Base-by-base conservation (phyloP, 1,284 basidiomycete species). In the Leccinum pachyderme region DNA sequence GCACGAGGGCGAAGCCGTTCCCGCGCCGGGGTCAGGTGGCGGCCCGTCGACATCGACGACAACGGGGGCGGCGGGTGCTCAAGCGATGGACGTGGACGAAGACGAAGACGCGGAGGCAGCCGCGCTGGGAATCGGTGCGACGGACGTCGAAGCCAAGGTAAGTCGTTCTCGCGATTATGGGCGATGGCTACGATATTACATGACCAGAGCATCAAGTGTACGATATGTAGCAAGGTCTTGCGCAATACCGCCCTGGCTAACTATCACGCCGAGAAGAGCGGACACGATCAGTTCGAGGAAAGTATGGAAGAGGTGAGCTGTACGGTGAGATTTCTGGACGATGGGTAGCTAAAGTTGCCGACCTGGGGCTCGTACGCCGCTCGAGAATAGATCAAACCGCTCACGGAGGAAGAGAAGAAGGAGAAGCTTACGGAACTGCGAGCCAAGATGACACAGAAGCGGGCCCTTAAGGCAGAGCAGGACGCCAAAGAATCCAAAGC, bases 321-420 rank as follows among this genome's bases (percentile, higher is more conserved):
- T 44, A 12, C 37, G 12, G 37, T 39, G 18, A 39, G 18, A n/a
- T 18, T 11, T 15, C n/a, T 35, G 7, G 3, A 11, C 4, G 3
- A 18, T 18, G 18, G 7, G 7, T 5, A 31, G 11, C 18, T 39
- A 2, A 39, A 22, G 37, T 22, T n/a, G 7, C 33, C 8, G 9
- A 18, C 18, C 18, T 39, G 37, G 18, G 37, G 37, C n/a, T 43
- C 22, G 12, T 24, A 13, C 6, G 22, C 39, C 18, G 6, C 35
- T 37, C 22, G 22, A 12, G 24, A 12, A 32, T 12, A 91, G 88
- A 84, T 95, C 70, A 93, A 90, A 69, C 95, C 96, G 0, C 74
- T 98, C 51, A 98, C 95, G 0, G 94, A 98, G 71, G 94, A 98
- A 66, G 94, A 99, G 72, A 97, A 90, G 80, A 83, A 86, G 60